These are phyloP conservation scores for Pyrenochaeta sp. DNA, from an alignment of 2,329 filamentous ascomycete genomes.

Conservation along the genomic window DNA sequence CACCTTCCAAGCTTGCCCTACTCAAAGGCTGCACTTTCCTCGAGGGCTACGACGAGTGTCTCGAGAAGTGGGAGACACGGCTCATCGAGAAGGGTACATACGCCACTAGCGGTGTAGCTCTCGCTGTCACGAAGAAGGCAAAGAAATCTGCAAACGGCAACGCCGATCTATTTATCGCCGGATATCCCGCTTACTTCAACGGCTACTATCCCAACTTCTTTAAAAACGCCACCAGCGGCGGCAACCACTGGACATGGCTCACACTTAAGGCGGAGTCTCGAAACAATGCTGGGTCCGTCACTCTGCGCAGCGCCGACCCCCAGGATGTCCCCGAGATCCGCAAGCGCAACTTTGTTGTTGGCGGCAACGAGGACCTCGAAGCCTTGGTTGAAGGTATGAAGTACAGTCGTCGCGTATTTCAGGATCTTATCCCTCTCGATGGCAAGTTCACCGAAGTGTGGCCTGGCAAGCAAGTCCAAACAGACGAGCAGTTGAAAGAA, in stretches of 20 bases:
- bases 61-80: slow-evolving; percentile 52
- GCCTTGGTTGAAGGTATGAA: slow-evolving; percentile 64
- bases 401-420: slow-evolving; percentile 55
- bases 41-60: slow-evolving; percentile 52
- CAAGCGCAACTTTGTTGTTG: slow-evolving; percentile 24
- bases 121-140: slow-evolving; percentile 54
- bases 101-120: slow-evolving; percentile 61
- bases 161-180: slow-evolving; percentile 62
- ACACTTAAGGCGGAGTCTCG: slow-evolving; percentile 68
- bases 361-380: slow-evolving; percentile 52
- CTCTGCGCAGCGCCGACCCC: slow-evolving; percentile 66
- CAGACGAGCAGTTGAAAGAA: slow-evolving; percentile 52
- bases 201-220: slow-evolving; percentile 64
- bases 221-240: slow-evolving; percentile 52
- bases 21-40: slow-evolving; percentile 52
- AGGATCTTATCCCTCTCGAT: slow-evolving; percentile 51
- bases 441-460: slow-evolving; percentile 56
- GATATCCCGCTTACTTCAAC: slow-evolving; percentile 60
- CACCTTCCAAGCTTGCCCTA: slow-evolving; percentile 40
- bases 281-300: slow-evolving; percentile 67
- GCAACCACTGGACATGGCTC: slow-evolving; percentile 57
- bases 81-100: slow-evolving; percentile 52
- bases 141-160: slow-evolving; percentile 49
- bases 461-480: slow-evolving; percentile 57
- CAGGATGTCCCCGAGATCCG: slow-evolving; percentile 66